Conservation (phyloP, 2,329 filamentous ascomycete species). For the Fusarium sp. region DNA sequence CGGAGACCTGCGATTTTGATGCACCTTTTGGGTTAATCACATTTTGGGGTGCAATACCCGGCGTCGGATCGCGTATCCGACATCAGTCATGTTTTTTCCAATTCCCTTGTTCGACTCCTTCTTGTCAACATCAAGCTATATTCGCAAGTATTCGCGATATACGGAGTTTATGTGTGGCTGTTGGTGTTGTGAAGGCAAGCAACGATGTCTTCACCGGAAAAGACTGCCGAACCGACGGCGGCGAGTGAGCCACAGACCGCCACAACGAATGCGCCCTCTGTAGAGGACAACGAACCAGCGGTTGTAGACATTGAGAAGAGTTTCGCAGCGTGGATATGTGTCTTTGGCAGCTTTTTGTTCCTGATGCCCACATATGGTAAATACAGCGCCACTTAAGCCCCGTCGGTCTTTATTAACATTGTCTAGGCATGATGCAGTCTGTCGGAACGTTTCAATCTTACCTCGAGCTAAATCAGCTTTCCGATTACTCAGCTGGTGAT, state of each 20-base stretch:
- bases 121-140: fast-evolving
- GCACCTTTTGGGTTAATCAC: slow-evolving; percentile 6
- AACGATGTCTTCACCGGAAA: background rate
- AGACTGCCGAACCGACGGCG: background rate
- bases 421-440: slow-evolving; percentile 20
- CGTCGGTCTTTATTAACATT: background rate
- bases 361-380: slow-evolving; percentile 12
- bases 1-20: background rate
- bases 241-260: background rate
- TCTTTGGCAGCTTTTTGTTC: slow-evolving; percentile 11
- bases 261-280: background rate
- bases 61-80: slow-evolving; percentile 6
- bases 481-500: slow-evolving; percentile 9
- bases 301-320: slow-evolving; percentile 12
- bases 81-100: background rate
- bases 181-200: background rate
- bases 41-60: slow-evolving; percentile 11
- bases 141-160: fast-evolving
- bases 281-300: background rate
- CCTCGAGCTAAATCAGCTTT: slow-evolving; percentile 14
- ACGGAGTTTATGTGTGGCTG: too few relatives aligned
- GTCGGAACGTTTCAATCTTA: slow-evolving; percentile 18
- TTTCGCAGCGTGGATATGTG: slow-evolving; percentile 8
- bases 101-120: fast-evolving
- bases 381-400: too few relatives aligned